Conservation (phyloP, 495 filamentous ascomycete species). For the Cercophora newfieldiana region DNA sequence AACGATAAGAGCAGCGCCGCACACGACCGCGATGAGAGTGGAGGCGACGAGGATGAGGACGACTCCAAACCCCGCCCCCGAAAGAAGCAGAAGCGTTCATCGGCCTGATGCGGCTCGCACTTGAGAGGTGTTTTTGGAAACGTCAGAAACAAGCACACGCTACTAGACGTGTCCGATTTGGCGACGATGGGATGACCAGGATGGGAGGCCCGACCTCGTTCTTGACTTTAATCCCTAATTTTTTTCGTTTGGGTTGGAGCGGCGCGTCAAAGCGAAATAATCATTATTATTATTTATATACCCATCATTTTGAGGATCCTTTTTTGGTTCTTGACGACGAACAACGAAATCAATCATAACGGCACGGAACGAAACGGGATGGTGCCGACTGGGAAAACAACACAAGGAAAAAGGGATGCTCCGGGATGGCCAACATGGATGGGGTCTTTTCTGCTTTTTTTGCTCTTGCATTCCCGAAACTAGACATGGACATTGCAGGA, state of each 20-base stretch:
- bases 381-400: background rate
- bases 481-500: background rate
- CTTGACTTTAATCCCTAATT: background rate
- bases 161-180: background rate
- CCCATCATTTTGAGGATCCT: slow-evolving; percentile 3
- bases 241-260: background rate
- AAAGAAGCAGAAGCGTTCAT: slow-evolving; percentile 22
- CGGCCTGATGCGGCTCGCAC: slow-evolving; percentile 4
- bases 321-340: background rate
- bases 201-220: background rate
- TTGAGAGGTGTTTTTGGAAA: background rate
- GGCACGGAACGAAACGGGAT: background rate
- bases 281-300: slow-evolving; percentile 20
- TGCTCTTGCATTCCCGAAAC: background rate
- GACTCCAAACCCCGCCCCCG: slow-evolving; percentile 26
- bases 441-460: slow-evolving; percentile 6
- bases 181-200: background rate
- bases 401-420: background rate
- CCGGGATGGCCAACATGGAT: background rate
- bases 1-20: slow-evolving; percentile 57
- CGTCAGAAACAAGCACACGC: background rate
- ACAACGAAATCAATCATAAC: background rate
- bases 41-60: slow-evolving; percentile 47
- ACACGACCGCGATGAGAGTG: slow-evolving; percentile 42
- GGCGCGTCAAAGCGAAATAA: slow-evolving; percentile 2